Evolutionary conservation across 106 monocot species (phyloP), one percentile per base, ranked within the genome.

Genomic region (Agapanthus africanus): DNA sequence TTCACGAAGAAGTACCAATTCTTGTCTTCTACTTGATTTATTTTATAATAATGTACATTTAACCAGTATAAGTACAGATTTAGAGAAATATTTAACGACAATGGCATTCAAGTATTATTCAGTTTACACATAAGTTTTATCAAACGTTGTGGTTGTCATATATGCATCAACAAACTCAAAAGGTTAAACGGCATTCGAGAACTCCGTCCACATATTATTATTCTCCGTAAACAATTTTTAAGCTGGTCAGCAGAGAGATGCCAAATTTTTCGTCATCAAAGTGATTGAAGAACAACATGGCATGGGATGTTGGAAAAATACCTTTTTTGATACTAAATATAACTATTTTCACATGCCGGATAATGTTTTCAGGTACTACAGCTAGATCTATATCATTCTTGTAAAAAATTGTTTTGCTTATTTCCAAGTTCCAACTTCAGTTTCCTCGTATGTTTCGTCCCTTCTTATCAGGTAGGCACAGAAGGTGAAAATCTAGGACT

Each of bases 401-500:
- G 35, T n/a, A n/a, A n/a, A n/a, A n/a, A n/a, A n/a, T n/a, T n/a
- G n/a, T n/a, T n/a, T 18, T 46, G 30, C 44, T 67, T 27, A 25
- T 40, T 26, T n/a, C n/a, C n/a, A n/a, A n/a, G 8, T 65, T 14
- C 65, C 26, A 31, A 40, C 31, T 67, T 65, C 31, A 36, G 32
- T 69, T 33, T 69, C 7, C 44, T 46, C 18, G 10, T 4, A 38
- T 22, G n/a, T 33, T 3, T 32, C 9, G 11, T 6, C 37, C 21
- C 42, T 10, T 41, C 36, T 67, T 14, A 37, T 50, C 69, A 76
- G 76, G 69, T 76, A 62, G 76, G 76, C 18, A 70, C 76, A 50
- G 76, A 76, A 69, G 76, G 76, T 36, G 76, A 76, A 63, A 47
- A 63, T 70, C 76, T 76, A 31, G 76, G 62, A n/a, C 76, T 76